Evolutionary conservation across 805 yeast species (phyloP).

Genomic region (Teunomyces pallodes): DNA sequence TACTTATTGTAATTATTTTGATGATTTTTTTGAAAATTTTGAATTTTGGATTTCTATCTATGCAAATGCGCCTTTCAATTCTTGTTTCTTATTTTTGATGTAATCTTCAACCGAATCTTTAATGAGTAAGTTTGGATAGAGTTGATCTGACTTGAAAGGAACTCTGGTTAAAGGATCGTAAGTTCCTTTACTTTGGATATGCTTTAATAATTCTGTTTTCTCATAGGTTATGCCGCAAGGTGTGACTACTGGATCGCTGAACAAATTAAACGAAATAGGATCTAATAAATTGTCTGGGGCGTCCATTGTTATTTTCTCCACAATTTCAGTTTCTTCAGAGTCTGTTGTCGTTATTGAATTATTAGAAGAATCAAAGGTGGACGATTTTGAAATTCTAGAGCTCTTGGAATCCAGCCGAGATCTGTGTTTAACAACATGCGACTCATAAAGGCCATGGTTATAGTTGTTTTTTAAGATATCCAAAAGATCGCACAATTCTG

Average conservation of each 20-base stretch:
- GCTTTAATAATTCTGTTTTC: conserved; percentile 9
- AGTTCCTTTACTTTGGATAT: conserved; percentile 12
- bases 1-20: neutral
- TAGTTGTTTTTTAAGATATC: conserved; percentile 22
- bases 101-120: conserved; percentile 36
- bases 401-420: neutral
- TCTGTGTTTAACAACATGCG: conserved; percentile 10
- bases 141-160: conserved; percentile 28
- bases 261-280: conserved; percentile 14
- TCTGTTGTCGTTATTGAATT: neutral
- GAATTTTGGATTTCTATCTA: neutral
- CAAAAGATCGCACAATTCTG: conserved; percentile 19
- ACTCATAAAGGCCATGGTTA: conserved; percentile 21
- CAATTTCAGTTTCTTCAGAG: neutral
- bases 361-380: neutral
- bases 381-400: neutral
- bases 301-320: conserved; percentile 9
- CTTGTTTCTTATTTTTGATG: conserved; percentile 7
- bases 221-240: conserved; percentile 18
- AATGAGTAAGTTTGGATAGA: conserved; percentile 40
- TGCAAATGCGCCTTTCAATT: neutral
- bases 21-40: neutral
- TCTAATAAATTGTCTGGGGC: conserved; percentile 15
- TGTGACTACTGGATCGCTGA: conserved; percentile 16
- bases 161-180: conserved; percentile 43